Evolutionary conservation across 108 stramenopile species (phyloP).

Genomic region (Cyclotella sp.): DNA sequence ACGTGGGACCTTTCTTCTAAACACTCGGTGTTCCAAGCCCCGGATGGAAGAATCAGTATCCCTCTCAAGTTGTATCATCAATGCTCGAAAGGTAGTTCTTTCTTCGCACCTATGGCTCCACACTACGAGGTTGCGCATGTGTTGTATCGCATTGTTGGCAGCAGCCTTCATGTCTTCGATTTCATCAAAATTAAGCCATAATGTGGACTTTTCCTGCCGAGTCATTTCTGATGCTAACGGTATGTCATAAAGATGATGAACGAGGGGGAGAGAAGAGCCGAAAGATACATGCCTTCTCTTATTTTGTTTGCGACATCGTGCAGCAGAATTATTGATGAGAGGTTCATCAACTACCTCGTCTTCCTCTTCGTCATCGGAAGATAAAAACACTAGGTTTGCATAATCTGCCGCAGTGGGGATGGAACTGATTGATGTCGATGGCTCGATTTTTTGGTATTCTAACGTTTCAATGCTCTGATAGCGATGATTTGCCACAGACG

Average conservation of each 20-base stretch:
- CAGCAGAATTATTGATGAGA: not conserved
- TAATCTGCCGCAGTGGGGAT: conserved; percentile 41
- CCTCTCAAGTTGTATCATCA: conserved; percentile 28
- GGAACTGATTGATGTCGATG: not conserved
- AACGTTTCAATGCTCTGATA: not conserved
- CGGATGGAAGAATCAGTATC: conserved; percentile 28
- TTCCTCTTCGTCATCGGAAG: conserved; percentile 34
- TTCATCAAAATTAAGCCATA: conserved; percentile 30
- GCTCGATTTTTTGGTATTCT: not conserved
- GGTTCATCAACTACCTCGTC: not conserved
- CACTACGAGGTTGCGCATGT: conserved; percentile 21
- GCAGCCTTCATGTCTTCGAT: conserved; percentile 26
- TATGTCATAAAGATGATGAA: conserved; percentile 25
- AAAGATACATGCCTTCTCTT: conserved; percentile 37
- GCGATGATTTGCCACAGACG: conserved; percentile 2
- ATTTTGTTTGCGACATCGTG: not conserved
- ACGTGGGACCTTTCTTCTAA: conserved; percentile 24
- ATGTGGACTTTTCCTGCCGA: conserved; percentile 23
- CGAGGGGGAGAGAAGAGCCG: conserved; percentile 6
- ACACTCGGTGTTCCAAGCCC: conserved; percentile 42
- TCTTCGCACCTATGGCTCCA: not conserved
- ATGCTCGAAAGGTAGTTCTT: conserved; percentile 21
- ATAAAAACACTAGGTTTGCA: conserved; percentile 40
- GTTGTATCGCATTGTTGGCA: conserved; percentile 25
- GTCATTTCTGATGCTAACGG: conserved; percentile 34